Conservation (phyloP, 2,329 filamentous ascomycete genomes). For the Aureobasidium vineae region DNA sequence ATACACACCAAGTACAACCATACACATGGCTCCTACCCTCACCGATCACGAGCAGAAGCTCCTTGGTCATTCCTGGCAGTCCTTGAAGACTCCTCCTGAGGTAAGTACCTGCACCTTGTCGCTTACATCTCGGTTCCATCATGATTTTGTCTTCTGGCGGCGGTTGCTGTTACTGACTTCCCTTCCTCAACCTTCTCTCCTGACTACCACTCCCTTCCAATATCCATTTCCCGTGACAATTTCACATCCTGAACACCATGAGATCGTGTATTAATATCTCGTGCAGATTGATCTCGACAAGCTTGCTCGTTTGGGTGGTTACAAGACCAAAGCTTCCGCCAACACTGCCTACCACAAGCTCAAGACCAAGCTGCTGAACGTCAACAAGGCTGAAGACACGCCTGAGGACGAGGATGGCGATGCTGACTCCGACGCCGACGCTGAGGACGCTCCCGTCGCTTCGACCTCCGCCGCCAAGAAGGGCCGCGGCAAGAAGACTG, state of each 20-base stretch:
- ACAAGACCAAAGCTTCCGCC: constrained; percentile 31
- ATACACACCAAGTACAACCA: neutral
- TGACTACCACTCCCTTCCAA: neutral
- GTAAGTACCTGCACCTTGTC: neutral
- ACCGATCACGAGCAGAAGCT: neutral
- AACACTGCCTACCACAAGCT: constrained; percentile 52
- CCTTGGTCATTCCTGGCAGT: neutral
- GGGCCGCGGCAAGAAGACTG: neutral
- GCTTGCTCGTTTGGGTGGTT: constrained; percentile 28
- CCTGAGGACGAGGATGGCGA: neutral
- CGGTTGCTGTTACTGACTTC: no score
- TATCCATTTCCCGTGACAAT: neutral
- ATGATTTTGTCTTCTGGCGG: neutral
- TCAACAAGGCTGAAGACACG: no score
- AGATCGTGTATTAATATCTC: neutral
- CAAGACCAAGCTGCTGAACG: constrained; percentile 56
- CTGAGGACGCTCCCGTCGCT: neutral
- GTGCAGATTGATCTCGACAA: constrained; percentile 31
- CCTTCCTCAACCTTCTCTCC: no score
- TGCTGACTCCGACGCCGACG: neutral
- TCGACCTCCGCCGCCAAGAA: constrained; percentile 5
- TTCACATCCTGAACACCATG: neutral
- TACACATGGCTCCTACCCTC: neutral
- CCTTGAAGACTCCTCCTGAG: neutral
- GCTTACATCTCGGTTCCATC: neutral